These are phyloP conservation scores for Suaeda aralocaspica DNA, from an alignment of 148 eudicot genomes.

Conservation along the genomic window DNA sequence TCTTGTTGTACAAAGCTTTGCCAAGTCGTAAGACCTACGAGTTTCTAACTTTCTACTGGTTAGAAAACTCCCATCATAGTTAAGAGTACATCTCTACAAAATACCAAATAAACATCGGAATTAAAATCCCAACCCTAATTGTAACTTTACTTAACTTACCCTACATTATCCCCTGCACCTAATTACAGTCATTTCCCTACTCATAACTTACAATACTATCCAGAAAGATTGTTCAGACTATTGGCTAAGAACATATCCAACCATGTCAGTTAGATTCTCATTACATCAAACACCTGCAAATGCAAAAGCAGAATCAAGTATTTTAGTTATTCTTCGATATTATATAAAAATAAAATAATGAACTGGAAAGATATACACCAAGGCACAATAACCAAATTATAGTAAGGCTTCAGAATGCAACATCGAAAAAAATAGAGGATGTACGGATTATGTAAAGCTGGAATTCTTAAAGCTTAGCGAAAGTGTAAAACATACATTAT, in stretches of 20 bases:
- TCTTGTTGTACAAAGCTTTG: slow-evolving; percentile 15
- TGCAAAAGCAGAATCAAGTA: background rate
- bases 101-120: slow-evolving; percentile 13
- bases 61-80: slow-evolving; percentile 4
- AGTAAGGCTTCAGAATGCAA: too few relatives aligned
- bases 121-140: slow-evolving; percentile 1
- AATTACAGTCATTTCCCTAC: slow-evolving; percentile 26
- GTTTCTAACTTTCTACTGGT: background rate
- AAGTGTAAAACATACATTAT: too few relatives aligned
- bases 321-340: background rate
- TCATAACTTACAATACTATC: slow-evolving; percentile 25
- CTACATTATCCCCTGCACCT: slow-evolving; percentile 19
- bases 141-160: slow-evolving; percentile 15
- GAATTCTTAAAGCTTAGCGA: too few relatives aligned
- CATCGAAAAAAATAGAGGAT: too few relatives aligned
- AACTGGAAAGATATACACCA: too few relatives aligned
- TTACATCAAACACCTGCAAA: slow-evolving; percentile 25
- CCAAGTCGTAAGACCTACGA: background rate
- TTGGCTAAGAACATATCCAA: slow-evolving; percentile 20
- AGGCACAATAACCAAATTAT: too few relatives aligned
- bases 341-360: background rate
- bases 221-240: slow-evolving; percentile 15
- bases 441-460: too few relatives aligned
- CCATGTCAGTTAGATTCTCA: slow-evolving; percentile 17
- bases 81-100: slow-evolving; percentile 6